Evolutionary conservation across 257 asterid genomes (phyloP).

Genomic region (Penstemon eatonii): DNA sequence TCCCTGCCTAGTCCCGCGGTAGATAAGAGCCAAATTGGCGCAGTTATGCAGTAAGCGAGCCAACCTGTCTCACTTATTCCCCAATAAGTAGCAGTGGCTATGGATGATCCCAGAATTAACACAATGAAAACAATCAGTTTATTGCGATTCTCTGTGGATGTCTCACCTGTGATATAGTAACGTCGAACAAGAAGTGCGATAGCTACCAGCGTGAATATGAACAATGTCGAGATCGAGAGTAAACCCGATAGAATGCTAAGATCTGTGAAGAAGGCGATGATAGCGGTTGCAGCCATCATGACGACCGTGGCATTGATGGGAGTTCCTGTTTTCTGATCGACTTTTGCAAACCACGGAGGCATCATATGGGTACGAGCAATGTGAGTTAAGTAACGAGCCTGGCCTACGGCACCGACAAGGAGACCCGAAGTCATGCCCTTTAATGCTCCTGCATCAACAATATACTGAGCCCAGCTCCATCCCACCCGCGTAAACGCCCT

Average conservation of each 20-base stretch:
- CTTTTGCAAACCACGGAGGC: slow-evolving; percentile 74
- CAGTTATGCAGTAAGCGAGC: slow-evolving; percentile 49
- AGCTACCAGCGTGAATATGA: slow-evolving; percentile 62
- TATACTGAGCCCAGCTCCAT: slow-evolving; percentile 64
- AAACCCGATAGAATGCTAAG: slow-evolving; percentile 47
- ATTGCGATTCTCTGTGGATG: slow-evolving; percentile 41
- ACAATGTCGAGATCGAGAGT: slow-evolving; percentile 57
- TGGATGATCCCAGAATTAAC: slow-evolving; percentile 46
- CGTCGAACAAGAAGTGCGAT: slow-evolving; percentile 55
- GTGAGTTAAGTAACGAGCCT: slow-evolving; percentile 72
- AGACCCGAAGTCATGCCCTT: slow-evolving; percentile 71
- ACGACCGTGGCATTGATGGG: slow-evolving; percentile 56
- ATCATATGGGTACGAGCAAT: slow-evolving; percentile 69
- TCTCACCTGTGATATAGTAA: slow-evolving; percentile 50
- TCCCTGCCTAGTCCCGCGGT: no score
- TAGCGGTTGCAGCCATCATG: slow-evolving; percentile 53
- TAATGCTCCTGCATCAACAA: slow-evolving; percentile 66
- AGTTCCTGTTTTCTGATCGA: slow-evolving; percentile 55
- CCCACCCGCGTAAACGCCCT: slow-evolving; percentile 53
- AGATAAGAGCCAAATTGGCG: slow-evolving; percentile 49
- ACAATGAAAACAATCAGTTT: slow-evolving; percentile 37
- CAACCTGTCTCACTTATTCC: slow-evolving; percentile 41
- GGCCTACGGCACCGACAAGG: slow-evolving; percentile 65
- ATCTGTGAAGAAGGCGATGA: slow-evolving; percentile 59
- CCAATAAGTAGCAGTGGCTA: slow-evolving; percentile 54